Evolutionary conservation across 305 asterid species (phyloP).

Genomic region (Euphrasia arctica): DNA sequence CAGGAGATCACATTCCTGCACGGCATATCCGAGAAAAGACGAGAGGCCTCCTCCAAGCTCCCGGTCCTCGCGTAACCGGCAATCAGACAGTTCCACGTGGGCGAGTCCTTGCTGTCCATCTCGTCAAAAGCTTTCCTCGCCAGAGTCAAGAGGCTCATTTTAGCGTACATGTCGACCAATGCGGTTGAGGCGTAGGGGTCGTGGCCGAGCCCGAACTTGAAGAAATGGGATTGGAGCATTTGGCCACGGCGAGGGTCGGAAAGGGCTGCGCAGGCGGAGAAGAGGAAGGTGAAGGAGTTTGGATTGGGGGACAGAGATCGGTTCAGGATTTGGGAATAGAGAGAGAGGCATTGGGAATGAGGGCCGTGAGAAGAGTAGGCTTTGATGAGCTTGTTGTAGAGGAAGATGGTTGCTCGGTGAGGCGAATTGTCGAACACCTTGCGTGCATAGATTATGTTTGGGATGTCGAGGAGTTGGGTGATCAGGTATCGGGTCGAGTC

Average conservation of each 20-base stretch:
- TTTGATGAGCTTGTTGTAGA: slow-evolving; percentile 80
- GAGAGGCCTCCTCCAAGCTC: slow-evolving; percentile 53
- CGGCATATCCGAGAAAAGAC: slow-evolving; percentile 60
- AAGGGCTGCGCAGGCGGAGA: slow-evolving; percentile 46
- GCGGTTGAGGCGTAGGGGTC: slow-evolving; percentile 65
- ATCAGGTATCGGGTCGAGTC: slow-evolving; percentile 49
- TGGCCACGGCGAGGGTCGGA: slow-evolving; percentile 41
- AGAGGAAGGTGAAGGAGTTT: slow-evolving; percentile 75
- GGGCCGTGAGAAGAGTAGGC: slow-evolving; percentile 61
- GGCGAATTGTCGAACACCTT: slow-evolving; percentile 70
- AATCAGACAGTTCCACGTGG: slow-evolving; percentile 79
- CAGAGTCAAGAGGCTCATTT: slow-evolving; percentile 48
- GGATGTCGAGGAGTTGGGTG: slow-evolving; percentile 40
- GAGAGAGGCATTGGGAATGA: slow-evolving; percentile 46
- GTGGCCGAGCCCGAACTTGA: slow-evolving; percentile 50
- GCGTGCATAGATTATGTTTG: slow-evolving; percentile 58
- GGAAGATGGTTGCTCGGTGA: slow-evolving; percentile 48
- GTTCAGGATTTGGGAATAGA: slow-evolving; percentile 50
- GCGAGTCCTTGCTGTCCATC: slow-evolving; percentile 45
- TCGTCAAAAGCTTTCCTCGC: slow-evolving; percentile 59
- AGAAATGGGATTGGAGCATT: slow-evolving; percentile 61
- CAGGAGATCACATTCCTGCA: slow-evolving; percentile 69
- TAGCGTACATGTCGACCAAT: slow-evolving; percentile 76
- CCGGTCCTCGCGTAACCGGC: slow-evolving; percentile 67
- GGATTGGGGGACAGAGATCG: slow-evolving; percentile 43